Conservation (phyloP, 2,329 filamentous ascomycete species). For the Penicillium expansum region DNA sequence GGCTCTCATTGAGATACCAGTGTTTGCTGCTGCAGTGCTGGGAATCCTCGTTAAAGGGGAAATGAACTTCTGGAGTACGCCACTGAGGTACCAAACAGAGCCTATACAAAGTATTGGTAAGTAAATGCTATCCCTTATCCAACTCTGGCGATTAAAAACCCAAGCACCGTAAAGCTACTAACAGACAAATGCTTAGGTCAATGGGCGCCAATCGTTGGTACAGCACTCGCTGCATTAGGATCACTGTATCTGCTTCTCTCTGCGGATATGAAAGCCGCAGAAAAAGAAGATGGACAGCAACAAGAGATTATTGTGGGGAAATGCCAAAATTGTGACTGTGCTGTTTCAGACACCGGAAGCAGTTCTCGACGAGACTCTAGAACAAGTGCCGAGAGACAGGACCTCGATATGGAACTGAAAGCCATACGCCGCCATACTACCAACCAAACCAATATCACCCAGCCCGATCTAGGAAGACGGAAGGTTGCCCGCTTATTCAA, state of each 20-base stretch:
- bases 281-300: constrained; percentile 12
- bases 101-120: constrained; percentile 60
- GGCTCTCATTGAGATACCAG: constrained; percentile 53
- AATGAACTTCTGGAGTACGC: constrained; percentile 60
- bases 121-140: constrained; percentile 19
- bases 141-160: background rate
- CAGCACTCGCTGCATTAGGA: constrained; percentile 56
- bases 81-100: constrained; percentile 59
- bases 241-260: constrained; percentile 57
- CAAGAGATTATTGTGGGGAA: background rate
- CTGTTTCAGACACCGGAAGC: background rate
- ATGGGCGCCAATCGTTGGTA: constrained; percentile 49
- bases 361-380: background rate
- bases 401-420: background rate
- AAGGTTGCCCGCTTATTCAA: constrained; percentile 48
- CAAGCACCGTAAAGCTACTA: background rate
- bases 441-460: constrained; percentile 6
- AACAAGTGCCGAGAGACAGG: background rate
- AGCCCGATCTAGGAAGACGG: constrained; percentile 33
- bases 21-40: constrained; percentile 57
- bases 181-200: constrained; percentile 22
- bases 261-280: constrained; percentile 30
- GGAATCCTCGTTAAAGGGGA: constrained; percentile 56
- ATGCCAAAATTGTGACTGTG: constrained; percentile 1
- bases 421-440: background rate